Base-by-base conservation (phyloP, 164 flowering plant genomes). In the Vitis rotundifolia region DNA sequence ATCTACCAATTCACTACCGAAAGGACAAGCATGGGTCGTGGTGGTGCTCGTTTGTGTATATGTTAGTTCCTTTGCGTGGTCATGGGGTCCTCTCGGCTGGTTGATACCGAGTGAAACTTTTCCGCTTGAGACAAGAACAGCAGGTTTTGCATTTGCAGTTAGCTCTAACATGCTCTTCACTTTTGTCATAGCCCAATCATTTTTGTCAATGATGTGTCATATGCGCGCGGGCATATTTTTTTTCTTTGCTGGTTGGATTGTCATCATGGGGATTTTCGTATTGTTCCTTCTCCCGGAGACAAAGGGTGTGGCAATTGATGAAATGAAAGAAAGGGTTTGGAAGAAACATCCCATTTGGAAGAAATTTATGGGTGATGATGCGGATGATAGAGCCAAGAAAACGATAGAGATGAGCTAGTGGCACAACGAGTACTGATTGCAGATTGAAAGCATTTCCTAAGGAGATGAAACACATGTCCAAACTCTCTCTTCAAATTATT, bases 71-170 rank as follows among this genome's bases (percentile, higher is more conserved):
- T 87, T 87, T 56, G 89, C 91, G 0, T 87, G 88, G 91, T 87
- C 91, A 26, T 85, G 91, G 91, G 91, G 91, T 0, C 91, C 91
- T 19, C 74, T 87, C 0, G 91, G 91, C 3, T 87, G 91, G 91
- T 70, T 88, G 67, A 85, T 88, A 19, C 92, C 92, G 0, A 86
- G 88, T 59, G 88, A 85, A 63, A 88, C 83, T 0, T 88, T 88
- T 75, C 88, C 88, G 0, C 50, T 88, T 14, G 88, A 86, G 77
- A 81, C 84, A 7, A 76, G 93, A 50, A 76, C 92, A 0, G 79
- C 89, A 0, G 95, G 95, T 0, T 86, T 80, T 22, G 84, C 91
- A 14, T 78, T 79, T 47, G 90, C 93, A 1, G 93, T 90, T 5
- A 79, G 91, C 80, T 49, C 86, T 8, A 92, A 92, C 85, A 85